Percentiles rank a stretch among this genome's conserved stretches.
phyloP scores from a whole-genome alignment of 805 yeast species.

The Ogataea wickerhamii region DNA sequence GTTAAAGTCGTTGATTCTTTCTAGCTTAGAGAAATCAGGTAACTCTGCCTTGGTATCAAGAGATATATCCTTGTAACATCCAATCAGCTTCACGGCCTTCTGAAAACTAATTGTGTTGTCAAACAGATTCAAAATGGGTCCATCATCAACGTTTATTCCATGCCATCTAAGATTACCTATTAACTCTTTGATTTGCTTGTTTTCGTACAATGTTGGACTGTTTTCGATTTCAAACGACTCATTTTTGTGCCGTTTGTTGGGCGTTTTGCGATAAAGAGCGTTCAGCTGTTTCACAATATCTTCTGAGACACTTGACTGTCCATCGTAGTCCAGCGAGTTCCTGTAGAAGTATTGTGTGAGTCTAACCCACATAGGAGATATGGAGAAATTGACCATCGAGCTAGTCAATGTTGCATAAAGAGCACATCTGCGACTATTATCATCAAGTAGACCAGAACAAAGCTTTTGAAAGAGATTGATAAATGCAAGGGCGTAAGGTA shows the following conservation, averaged over 20 bases:
- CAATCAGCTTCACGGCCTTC: conserved; percentile 17
- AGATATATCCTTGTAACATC: conserved; percentile 9
- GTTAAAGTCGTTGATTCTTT: neutral
- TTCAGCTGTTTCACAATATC: conserved; percentile 2
- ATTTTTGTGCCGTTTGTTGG: neutral
- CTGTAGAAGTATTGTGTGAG: conserved; percentile 18
- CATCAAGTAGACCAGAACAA: conserved; percentile 5
- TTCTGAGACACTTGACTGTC: neutral
- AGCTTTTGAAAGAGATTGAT: conserved; percentile 9
- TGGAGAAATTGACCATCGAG: conserved; percentile 15
- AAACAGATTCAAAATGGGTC: conserved; percentile 16
- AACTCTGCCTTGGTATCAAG: conserved; percentile 4
- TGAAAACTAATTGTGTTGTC: conserved; percentile 14
- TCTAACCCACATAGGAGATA: conserved; percentile 17
- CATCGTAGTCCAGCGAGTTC: conserved; percentile 10
- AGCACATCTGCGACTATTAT: conserved; percentile 2
- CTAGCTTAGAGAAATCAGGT: conserved; percentile 1
- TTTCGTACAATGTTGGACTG: conserved; percentile 17
- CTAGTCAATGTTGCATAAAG: conserved; percentile 12
- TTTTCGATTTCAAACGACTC: conserved; percentile 8
- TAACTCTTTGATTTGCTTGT: conserved; percentile 3
- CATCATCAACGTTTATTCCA: conserved; percentile 9
- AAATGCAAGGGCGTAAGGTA: conserved; percentile 22
- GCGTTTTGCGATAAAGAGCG: neutral
- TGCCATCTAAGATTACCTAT: conserved; percentile 18